Evolutionary conservation across 176 grass and related monocot genomes (phyloP), one percentile per base, ranked within the genome.

Genomic region (Zoysia pacifica): DNA sequence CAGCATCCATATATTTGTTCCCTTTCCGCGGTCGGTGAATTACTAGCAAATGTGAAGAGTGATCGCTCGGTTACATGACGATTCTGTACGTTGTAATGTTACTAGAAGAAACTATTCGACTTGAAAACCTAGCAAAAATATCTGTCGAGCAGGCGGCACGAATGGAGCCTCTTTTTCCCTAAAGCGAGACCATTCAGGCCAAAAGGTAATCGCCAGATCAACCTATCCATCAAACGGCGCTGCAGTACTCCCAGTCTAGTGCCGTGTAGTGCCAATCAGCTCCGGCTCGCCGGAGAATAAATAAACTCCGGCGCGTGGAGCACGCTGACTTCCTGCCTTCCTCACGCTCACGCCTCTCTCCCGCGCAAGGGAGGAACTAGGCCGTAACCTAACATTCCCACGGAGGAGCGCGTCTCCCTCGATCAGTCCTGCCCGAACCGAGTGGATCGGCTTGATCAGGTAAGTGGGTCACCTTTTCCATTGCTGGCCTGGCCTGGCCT

Each of bases 331-430:
- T n/a, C n/a, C n/a, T n/a, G n/a, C n/a, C 11, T 11, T 49, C 1
- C 62, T 35, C n/a, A 18, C 48, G 46, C 18, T 62, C 18, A 11
- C 13, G 62, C 38, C 65, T 20, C 71, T 28, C 10, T 67, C 64
- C 6, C 11, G 19, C 42, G 9, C n/a, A 53, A 52, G 11, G 11
- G 5, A 16, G 51, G 15, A 41, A 73, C 19, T 35, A 4, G 4
- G 56, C 67, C 45, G 4, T 50, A 70, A 85, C 87, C 87, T 85
- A 85, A 85, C 82, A 81, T 85, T 67, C 35, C 73, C 82, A 72
- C 67, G 10, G 42, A 28, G 36, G 9, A 9, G n/a, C 28, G 50
- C 69, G 52, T 28, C 9, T 35, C 49, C 42, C 56, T 68, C 28
- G 11, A 28, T 28, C 28, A 28, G 0, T 11, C 61, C 28, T 5